A percentile compares a stretch with the other conserved stretches of the same genome.
Evolutionary conservation across 2,329 filamentous ascomycete species (phyloP).

Genomic region (Ophiognomonia clavigignenti-juglandacearum): DNA sequence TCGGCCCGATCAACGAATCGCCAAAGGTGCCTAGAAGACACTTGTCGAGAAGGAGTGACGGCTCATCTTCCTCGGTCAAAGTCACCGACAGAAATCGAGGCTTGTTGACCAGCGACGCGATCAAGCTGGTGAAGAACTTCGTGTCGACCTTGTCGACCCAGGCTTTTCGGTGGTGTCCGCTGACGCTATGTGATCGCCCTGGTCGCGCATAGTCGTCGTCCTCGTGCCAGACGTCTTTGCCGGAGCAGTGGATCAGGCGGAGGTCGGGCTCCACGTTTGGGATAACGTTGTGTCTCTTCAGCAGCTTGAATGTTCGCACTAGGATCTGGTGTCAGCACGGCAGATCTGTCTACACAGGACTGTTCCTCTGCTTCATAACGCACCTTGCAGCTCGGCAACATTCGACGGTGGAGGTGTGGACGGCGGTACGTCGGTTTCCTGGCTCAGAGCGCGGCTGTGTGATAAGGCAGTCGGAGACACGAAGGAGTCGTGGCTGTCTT

Average conservation of each 20-base stretch:
- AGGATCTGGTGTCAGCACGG: not conserved
- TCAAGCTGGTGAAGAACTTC: slow-evolving; percentile 57
- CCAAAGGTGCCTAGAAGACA: slow-evolving; percentile 61
- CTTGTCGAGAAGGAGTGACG: slow-evolving; percentile 69
- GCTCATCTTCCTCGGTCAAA: slow-evolving; percentile 67
- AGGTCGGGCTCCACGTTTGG: slow-evolving; percentile 67
- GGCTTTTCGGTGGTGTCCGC: slow-evolving; percentile 28
- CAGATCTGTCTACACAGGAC: not conserved
- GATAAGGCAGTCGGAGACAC: slow-evolving; percentile 46
- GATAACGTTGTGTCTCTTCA: slow-evolving; percentile 71
- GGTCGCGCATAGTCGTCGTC: slow-evolving; percentile 30
- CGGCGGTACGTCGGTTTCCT: slow-evolving; percentile 35
- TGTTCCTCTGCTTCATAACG: not conserved
- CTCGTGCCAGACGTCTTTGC: slow-evolving; percentile 42
- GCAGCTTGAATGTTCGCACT: slow-evolving; percentile 72
- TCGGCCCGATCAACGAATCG: slow-evolving; percentile 71
- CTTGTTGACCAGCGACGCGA: slow-evolving; percentile 55
- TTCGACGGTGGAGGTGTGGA: slow-evolving; percentile 73
- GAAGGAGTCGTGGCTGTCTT: slow-evolving; percentile 61
- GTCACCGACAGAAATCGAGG: slow-evolving; percentile 72
- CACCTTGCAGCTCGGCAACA: slow-evolving; percentile 67
- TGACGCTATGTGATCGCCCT: slow-evolving; percentile 31
- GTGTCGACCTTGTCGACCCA: slow-evolving; percentile 60
- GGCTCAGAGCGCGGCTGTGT: slow-evolving; percentile 28
- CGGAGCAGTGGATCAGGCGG: slow-evolving; percentile 78